These are phyloP conservation scores for Didymella lethalis DNA, from an alignment of 2,329 filamentous ascomycete genomes.

Conservation along the genomic window DNA sequence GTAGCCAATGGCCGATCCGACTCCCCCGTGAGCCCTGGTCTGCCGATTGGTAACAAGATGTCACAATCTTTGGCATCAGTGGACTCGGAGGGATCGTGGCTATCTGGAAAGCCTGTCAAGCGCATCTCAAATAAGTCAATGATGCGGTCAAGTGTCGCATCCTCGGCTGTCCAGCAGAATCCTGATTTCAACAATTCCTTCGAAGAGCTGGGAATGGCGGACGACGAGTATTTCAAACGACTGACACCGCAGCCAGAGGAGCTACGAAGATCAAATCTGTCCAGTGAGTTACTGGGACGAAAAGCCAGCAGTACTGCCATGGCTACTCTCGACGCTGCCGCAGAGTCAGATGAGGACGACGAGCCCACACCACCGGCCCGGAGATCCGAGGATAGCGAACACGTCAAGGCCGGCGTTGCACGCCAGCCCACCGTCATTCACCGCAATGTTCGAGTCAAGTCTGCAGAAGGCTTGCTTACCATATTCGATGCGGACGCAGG, in stretches of 20 bases:
- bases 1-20: slow-evolving; percentile 49
- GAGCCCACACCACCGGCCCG: slow-evolving; percentile 29
- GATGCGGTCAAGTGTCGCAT: slow-evolving; percentile 58
- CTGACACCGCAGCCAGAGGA: slow-evolving; percentile 59
- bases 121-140: slow-evolving; percentile 56
- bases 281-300: slow-evolving; percentile 35
- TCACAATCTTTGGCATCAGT: slow-evolving; percentile 92
- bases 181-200: slow-evolving; percentile 67
- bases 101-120: slow-evolving; percentile 75
- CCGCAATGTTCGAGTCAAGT: slow-evolving; percentile 64
- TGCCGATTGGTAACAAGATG: slow-evolving; percentile 53
- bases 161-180: slow-evolving; percentile 52
- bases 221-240: slow-evolving; percentile 77
- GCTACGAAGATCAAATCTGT: slow-evolving; percentile 41
- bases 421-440: slow-evolving; percentile 72
- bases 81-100: slow-evolving; percentile 95
- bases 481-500: slow-evolving; percentile 54
- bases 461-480: slow-evolving; percentile 66
- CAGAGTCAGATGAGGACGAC: slow-evolving; percentile 54
- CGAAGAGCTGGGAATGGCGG: slow-evolving; percentile 70
- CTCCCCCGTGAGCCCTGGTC: slow-evolving; percentile 51
- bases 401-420: slow-evolving; percentile 61
- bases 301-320: slow-evolving; percentile 58
- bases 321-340: slow-evolving; percentile 41
- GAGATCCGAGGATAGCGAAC: slow-evolving; percentile 48